Percentiles rank a stretch among this genome's conserved stretches.
These are phyloP conservation scores for Plenodomus biglobosus DNA, from an alignment of 2,329 filamentous ascomycete species.

Conservation along the genomic window DNA sequence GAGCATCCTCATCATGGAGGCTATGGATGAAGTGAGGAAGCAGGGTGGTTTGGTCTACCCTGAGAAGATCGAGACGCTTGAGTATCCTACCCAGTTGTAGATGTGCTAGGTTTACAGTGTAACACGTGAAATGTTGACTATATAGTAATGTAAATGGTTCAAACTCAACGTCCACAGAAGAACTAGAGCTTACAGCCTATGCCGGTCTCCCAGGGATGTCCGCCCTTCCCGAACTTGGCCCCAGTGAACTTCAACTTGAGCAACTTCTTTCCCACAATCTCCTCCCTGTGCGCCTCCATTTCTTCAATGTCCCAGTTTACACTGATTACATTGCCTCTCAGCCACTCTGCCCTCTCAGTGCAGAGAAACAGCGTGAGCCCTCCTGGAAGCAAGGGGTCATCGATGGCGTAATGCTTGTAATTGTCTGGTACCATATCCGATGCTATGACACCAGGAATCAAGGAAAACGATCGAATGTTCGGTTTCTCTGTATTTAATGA, in stretches of 20 bases:
- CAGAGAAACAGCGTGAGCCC: conserved; percentile 21
- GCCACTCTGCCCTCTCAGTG: conserved; percentile 18
- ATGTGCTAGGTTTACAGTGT: not conserved
- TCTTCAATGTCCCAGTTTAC: conserved; percentile 39
- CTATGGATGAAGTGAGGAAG: conserved; percentile 68
- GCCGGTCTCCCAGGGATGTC: conserved; percentile 15
- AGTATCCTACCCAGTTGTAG: conserved; percentile 37
- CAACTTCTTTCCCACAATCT: conserved; percentile 33
- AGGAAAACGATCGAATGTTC: conserved; percentile 21
- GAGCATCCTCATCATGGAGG: conserved; percentile 82
- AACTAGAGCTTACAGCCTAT: not conserved
- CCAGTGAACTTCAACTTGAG: conserved; percentile 25
- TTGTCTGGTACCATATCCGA: conserved; percentile 8
- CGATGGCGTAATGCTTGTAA: conserved; percentile 3
- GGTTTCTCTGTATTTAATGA: conserved; percentile 11
- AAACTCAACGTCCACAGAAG: not conserved
- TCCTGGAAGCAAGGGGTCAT: conserved; percentile 15
- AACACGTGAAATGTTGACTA: not conserved
- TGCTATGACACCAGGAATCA: conserved; percentile 27
- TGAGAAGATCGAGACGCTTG: conserved; percentile 62
- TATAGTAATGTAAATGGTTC: not conserved
- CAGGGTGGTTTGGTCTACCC: conserved; percentile 66
- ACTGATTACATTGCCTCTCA: conserved; percentile 19
- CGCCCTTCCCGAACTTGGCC: conserved; percentile 20
- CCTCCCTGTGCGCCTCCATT: conserved; percentile 28